Evolutionary conservation across 2,329 filamentous ascomycete species (phyloP).

Genomic region (Metarhizium anisopliae): DNA sequence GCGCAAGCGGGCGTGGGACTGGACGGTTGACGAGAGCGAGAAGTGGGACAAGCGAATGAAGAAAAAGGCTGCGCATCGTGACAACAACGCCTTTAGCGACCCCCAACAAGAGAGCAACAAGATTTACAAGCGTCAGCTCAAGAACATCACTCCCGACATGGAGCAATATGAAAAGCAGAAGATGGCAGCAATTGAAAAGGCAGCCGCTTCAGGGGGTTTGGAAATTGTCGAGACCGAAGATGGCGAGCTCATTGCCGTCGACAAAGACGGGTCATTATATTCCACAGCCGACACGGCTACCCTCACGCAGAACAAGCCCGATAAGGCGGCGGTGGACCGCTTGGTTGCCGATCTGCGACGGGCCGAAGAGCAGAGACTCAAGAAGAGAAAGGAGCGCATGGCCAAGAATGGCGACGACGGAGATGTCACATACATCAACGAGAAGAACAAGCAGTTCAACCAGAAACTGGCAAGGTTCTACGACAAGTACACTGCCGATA

Average conservation of each 20-base stretch:
- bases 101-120: constrained; percentile 83
- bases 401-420: constrained; percentile 72
- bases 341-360: constrained; percentile 79
- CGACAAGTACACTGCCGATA: constrained; percentile 96
- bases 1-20: constrained; percentile 97
- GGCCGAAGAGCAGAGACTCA: constrained; percentile 77
- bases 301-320: constrained; percentile 78
- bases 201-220: constrained; percentile 73
- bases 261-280: constrained; percentile 85
- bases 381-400: constrained; percentile 75
- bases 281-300: constrained; percentile 75
- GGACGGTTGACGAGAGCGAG: constrained; percentile 91
- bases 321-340: constrained; percentile 78
- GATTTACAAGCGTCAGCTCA: constrained; percentile 85
- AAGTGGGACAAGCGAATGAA: constrained; percentile 85
- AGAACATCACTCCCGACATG: constrained; percentile 65
- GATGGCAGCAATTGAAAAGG: constrained; percentile 72
- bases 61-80: constrained; percentile 72
- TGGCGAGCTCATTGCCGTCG: constrained; percentile 88
- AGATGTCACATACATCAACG: constrained; percentile 98
- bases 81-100: constrained; percentile 85
- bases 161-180: constrained; percentile 85
- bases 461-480: constrained; percentile 93
- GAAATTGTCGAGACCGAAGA: constrained; percentile 95
- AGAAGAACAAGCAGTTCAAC: constrained; percentile 99